A percentile compares a stretch with the other conserved stretches of the same genome.
Evolutionary conservation across 768 basidiomycete genomes (phyloP).

Genomic region (Suillus plorans): DNA sequence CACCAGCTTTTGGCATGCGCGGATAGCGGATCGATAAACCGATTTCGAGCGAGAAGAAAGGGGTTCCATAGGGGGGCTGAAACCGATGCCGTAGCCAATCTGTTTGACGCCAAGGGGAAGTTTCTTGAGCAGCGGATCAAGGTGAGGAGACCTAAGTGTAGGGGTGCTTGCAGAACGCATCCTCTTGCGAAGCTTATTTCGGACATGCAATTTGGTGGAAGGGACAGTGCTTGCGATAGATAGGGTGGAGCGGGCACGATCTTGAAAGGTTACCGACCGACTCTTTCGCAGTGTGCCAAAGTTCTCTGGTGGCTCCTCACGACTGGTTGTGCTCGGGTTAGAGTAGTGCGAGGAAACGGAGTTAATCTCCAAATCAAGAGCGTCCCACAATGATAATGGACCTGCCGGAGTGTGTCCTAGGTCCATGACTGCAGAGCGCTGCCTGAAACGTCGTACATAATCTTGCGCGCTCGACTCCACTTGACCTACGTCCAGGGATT

Average conservation of each 20-base stretch:
- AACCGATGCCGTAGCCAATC: slow-evolving; percentile 46
- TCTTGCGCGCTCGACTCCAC: not conserved
- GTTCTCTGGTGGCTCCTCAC: slow-evolving; percentile 27
- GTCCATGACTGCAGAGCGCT: slow-evolving; percentile 10
- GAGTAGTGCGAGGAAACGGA: slow-evolving; percentile 16
- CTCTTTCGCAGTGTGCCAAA: slow-evolving; percentile 26
- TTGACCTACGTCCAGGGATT: slow-evolving; percentile 9
- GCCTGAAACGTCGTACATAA: not conserved
- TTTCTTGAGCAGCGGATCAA: slow-evolving; percentile 19
- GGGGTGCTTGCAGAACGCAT: slow-evolving; percentile 36
- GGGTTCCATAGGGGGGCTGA: slow-evolving; percentile 21
- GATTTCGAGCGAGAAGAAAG: slow-evolving; percentile 1
- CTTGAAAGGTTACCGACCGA: slow-evolving; percentile 12
- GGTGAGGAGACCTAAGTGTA: slow-evolving; percentile 11
- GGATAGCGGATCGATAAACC: slow-evolving; percentile 5
- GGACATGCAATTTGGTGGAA: slow-evolving; percentile 29
- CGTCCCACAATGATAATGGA: slow-evolving; percentile 42
- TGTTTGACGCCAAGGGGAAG: slow-evolving; percentile 39
- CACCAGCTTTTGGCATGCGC: slow-evolving; percentile 3
- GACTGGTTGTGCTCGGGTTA: not conserved
- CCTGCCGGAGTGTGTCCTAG: slow-evolving; percentile 26
- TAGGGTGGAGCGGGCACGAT: slow-evolving; percentile 32
- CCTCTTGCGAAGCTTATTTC: slow-evolving; percentile 41
- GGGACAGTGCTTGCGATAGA: slow-evolving; percentile 35
- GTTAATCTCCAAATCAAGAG: slow-evolving; percentile 38